These are phyloP conservation scores for Parmales sp. DNA, from an alignment of 108 stramenopile genomes.

Conservation along the genomic window DNA sequence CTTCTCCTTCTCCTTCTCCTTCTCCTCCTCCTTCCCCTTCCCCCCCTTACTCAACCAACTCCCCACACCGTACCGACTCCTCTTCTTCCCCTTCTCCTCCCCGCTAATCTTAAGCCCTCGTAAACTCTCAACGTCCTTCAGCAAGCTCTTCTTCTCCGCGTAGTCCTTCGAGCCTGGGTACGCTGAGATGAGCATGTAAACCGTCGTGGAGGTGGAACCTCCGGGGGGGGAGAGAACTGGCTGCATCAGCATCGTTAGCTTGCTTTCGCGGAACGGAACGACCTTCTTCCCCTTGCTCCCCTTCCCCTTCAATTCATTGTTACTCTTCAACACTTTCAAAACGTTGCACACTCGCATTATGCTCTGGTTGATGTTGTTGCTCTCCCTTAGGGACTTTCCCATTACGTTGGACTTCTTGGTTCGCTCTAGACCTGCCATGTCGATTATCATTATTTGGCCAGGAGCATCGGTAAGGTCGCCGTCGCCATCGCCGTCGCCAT, in stretches of 20 bases:
- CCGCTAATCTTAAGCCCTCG: neutral
- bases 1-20: neutral
- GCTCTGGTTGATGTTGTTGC: neutral
- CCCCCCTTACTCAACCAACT: neutral
- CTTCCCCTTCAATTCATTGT: neutral
- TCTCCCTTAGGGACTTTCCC: neutral
- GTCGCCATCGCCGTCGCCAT: no score
- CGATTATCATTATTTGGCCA: slow-evolving; percentile 2
- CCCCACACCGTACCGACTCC: neutral
- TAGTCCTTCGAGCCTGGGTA: neutral
- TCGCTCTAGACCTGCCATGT: slow-evolving; percentile 7
- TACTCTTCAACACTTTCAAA: neutral
- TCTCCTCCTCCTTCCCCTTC: neutral
- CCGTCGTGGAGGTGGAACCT: neutral
- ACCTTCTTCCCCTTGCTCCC: neutral
- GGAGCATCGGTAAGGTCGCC: no score
- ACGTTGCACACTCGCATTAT: neutral
- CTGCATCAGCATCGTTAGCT: neutral
- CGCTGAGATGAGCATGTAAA: neutral
- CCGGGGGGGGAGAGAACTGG: neutral
- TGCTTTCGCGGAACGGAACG: neutral
- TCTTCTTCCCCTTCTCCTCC: neutral
- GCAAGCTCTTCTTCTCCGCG: neutral
- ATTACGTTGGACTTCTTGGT: neutral
- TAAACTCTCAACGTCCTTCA: neutral